These are phyloP conservation scores for Themeda triandra DNA, from an alignment of 176 grass and related monocot species.

Conservation along the genomic window DNA sequence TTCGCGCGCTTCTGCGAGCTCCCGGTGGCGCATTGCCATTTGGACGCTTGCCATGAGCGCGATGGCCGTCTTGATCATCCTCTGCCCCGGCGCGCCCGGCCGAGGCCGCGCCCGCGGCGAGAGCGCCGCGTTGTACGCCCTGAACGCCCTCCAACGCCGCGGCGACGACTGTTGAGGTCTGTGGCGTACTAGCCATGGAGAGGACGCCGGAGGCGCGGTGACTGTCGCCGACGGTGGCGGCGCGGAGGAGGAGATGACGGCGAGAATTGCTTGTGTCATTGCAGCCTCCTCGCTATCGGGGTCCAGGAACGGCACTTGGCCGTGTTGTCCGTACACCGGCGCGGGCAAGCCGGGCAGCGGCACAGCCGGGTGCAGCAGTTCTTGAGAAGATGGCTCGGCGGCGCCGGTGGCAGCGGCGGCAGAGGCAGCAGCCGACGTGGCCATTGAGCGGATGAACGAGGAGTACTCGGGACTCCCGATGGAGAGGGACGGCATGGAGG, in stretches of 20 bases:
- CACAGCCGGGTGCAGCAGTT: background rate
- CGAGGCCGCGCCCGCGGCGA: background rate
- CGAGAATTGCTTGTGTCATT: slow-evolving; percentile 48
- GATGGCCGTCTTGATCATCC: slow-evolving; percentile 54
- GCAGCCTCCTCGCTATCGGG: background rate
- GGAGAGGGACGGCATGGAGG: slow-evolving; percentile 44
- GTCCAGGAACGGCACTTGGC: background rate
- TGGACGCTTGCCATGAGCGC: slow-evolving; percentile 29
- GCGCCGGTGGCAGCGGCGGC: background rate
- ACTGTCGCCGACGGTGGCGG: background rate
- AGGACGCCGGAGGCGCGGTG: background rate
- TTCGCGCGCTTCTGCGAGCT: background rate
- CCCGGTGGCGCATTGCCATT: slow-evolving; percentile 1
- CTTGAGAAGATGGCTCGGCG: slow-evolving; percentile 4
- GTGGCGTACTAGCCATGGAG: slow-evolving; percentile 19
- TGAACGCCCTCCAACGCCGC: slow-evolving; percentile 30
- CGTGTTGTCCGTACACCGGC: background rate
- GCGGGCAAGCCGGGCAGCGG: background rate
- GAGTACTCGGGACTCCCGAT: slow-evolving; percentile 60
- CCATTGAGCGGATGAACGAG: slow-evolving; percentile 26
- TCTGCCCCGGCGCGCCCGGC: slow-evolving; percentile 36
- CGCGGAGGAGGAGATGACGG: slow-evolving; percentile 34
- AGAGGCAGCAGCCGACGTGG: background rate
- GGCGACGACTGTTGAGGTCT: background rate
- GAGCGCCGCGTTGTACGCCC: slow-evolving; percentile 42